Percentiles rank a stretch among this genome's conserved stretches.
Evolutionary conservation across 768 basidiomycete species (phyloP).

Genomic region (Tulasnella sp.): DNA sequence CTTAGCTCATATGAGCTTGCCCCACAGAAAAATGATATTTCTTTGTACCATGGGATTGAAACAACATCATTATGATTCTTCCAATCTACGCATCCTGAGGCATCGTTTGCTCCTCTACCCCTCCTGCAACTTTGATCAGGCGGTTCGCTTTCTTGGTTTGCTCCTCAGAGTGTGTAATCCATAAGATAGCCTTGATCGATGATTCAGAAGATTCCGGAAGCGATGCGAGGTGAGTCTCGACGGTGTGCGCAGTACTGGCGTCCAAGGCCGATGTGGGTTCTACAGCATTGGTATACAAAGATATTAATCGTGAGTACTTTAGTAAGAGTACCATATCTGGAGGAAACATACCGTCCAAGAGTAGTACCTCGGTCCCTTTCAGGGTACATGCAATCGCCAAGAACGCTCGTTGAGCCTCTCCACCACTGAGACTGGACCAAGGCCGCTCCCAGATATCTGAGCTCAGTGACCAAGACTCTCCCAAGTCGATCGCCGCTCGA

Average conservation of each 20-base stretch:
- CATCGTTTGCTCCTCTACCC: neutral
- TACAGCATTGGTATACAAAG: slow-evolving; percentile 22
- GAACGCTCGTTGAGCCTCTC: slow-evolving; percentile 76
- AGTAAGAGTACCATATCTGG: neutral
- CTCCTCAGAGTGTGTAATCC: slow-evolving; percentile 48
- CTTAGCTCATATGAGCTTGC: neutral
- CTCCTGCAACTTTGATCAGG: slow-evolving; percentile 4
- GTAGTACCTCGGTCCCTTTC: slow-evolving; percentile 62
- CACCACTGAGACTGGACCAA: slow-evolving; percentile 75
- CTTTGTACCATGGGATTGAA: neutral
- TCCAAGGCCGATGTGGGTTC: slow-evolving; percentile 90
- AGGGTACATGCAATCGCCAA: slow-evolving; percentile 64
- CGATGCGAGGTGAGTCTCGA: slow-evolving; percentile 50
- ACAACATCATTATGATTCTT: neutral
- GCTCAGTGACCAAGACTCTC: slow-evolving; percentile 55
- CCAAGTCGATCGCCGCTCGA: slow-evolving; percentile 33
- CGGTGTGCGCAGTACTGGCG: slow-evolving; percentile 45
- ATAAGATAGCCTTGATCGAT: slow-evolving; percentile 58
- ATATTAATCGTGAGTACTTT: neutral
- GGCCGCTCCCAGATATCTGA: slow-evolving; percentile 61
- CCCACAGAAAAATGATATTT: neutral
- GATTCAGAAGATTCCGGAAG: slow-evolving; percentile 39
- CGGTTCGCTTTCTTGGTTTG: neutral
- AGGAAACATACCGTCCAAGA: slow-evolving; percentile 58
- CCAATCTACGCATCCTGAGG: neutral